Evolutionary conservation across 2,329 filamentous ascomycete species (phyloP), one percentile per base, ranked within the genome.

Genomic region (Sporothrix variecibatus): DNA sequence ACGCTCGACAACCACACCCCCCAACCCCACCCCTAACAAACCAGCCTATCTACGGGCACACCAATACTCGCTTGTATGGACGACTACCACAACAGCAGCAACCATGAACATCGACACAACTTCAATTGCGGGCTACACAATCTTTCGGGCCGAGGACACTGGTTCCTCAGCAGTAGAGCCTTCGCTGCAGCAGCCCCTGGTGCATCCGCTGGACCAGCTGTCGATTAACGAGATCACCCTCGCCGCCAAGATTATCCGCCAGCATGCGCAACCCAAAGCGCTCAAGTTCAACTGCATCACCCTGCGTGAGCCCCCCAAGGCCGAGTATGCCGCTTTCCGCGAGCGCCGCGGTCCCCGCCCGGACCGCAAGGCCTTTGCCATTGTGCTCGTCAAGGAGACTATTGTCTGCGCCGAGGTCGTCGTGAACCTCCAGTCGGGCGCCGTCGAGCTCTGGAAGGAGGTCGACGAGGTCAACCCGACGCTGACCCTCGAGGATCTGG

Each of bases 401-500:
- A 92, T 91, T 77, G 93, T 92, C 80, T 90, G 97, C 0, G 95
- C 90, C 76, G 94, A 98, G 82, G 94, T 93, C 0, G 84, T 95
- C 67, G 92, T 97, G 5, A 90, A 97, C 80, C 82, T 97, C 72
- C 85, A 88, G 26, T 85, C 89, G 67, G 86, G 85, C 71, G 91
- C 89, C 79, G 89, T 97, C 72, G 81, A 91, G 20, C 86, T 88
- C 76, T 98, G 94, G 94, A 89, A 93, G 80, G 85, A 90, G 74
- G 87, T 93, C 2, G 89, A 92, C 4, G 93, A 92, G 31, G 90
- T 94, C 17, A 94, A 97, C 82, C 95, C 94, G 38, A 88, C 97
- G 88, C 97, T 97, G 80, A 97, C 94, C 0, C 94, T 97, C 89
- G 94, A 97, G 80, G 95, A 97, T 81, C 86, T 97, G 43, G 89